Evolutionary conservation across 306 rosid genomes (phyloP).

Genomic region (Pyrus pyrifolia): DNA sequence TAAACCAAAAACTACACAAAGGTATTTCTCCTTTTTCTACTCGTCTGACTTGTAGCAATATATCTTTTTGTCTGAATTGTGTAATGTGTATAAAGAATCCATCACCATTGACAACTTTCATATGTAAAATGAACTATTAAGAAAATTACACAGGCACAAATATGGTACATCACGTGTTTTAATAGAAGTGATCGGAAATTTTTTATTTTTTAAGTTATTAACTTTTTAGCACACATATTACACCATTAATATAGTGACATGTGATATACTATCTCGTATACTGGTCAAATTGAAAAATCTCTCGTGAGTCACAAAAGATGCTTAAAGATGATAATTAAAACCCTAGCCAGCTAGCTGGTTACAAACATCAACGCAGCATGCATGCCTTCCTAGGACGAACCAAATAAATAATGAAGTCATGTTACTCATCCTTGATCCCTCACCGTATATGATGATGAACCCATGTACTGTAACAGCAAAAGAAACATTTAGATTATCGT

Average conservation of each 20-base stretch:
- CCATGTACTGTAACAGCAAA: not conserved
- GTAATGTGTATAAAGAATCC: not conserved
- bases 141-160: not conserved
- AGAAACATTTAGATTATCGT: not conserved
- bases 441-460: not conserved
- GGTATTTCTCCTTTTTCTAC: not conserved
- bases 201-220: too few species aligned
- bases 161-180: not conserved
- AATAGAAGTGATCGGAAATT: too few species aligned
- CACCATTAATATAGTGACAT: too few species aligned
- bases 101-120: not conserved
- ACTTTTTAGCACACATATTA: too few species aligned
- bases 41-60: not conserved
- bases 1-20: not conserved
- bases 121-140: not conserved
- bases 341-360: not conserved
- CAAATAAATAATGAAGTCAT: not conserved
- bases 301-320: not conserved
- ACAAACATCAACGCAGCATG: not conserved
- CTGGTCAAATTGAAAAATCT: too few species aligned
- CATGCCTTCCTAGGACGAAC: not conserved
- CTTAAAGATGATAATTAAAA: not conserved
- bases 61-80: not conserved
- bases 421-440: too few species aligned
- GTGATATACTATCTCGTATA: too few species aligned